Percentiles rank a stretch among this genome's conserved stretches.
These are phyloP conservation scores for Nannochloris sp. DNA, from an alignment of 139 green algal species.

Conservation along the genomic window DNA sequence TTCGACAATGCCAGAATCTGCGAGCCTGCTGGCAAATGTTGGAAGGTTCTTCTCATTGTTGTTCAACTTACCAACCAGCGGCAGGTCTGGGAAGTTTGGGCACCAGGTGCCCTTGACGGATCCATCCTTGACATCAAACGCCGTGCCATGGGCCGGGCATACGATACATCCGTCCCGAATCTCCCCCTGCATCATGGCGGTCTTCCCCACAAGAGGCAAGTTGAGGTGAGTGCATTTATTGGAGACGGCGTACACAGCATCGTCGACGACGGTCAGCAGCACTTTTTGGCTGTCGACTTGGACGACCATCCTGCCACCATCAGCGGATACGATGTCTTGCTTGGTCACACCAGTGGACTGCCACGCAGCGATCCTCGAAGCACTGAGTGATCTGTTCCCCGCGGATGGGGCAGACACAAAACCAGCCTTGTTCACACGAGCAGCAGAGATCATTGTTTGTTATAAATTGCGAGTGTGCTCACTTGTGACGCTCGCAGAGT, in stretches of 20 bases:
- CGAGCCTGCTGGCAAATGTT: slow-evolving; percentile 46
- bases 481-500: too few species aligned
- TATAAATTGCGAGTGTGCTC: too few species aligned
- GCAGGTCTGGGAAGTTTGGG: slow-evolving; percentile 49
- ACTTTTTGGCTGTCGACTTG: slow-evolving; percentile 17
- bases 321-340: background rate
- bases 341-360: background rate
- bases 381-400: background rate
- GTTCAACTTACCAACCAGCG: slow-evolving; percentile 22
- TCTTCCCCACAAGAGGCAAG: slow-evolving; percentile 64
- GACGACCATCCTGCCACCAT: slow-evolving; percentile 16
- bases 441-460: background rate
- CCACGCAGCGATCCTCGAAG: background rate
- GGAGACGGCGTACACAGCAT: slow-evolving; percentile 47
- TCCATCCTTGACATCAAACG: slow-evolving; percentile 58
- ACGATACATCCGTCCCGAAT: slow-evolving; percentile 38
- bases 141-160: slow-evolving; percentile 62
- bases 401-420: background rate
- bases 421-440: slow-evolving; percentile 11
- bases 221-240: slow-evolving; percentile 74
- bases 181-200: slow-evolving; percentile 20
- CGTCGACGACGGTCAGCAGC: slow-evolving; percentile 36
- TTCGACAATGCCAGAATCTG: slow-evolving; percentile 45
- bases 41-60: slow-evolving; percentile 48
- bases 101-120: slow-evolving; percentile 56